A percentile compares a stretch with the other conserved stretches of the same genome.
Conservation (phyloP, 2,329 filamentous ascomycete species). For the Plenodomus lindquistii region DNA sequence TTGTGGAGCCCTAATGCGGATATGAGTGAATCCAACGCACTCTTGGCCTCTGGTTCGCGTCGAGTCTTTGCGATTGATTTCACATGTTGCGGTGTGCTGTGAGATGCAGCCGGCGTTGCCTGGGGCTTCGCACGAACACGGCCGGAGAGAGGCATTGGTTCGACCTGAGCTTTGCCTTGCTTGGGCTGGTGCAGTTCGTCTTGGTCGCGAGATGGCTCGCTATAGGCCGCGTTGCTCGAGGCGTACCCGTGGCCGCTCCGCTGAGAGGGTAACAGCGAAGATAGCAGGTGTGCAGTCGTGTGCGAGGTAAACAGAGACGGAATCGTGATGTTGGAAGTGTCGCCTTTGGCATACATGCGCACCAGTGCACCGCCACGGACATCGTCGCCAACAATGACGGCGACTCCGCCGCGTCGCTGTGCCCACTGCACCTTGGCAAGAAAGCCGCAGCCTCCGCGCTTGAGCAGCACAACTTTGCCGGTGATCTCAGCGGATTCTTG, state of each 20-base stretch:
- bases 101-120: background rate
- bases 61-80: constrained; percentile 11
- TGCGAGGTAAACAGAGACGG: constrained; percentile 93
- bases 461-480: constrained; percentile 89
- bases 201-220: constrained; percentile 1
- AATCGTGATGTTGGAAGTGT: constrained; percentile 93
- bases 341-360: constrained; percentile 97
- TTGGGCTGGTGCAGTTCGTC: background rate
- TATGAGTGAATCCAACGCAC: constrained; percentile 54
- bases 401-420: constrained; percentile 84
- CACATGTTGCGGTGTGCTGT: background rate
- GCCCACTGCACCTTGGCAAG: constrained; percentile 97
- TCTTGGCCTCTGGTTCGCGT: constrained; percentile 18
- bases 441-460: constrained; percentile 92
- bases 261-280: constrained; percentile 71
- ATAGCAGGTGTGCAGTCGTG: constrained; percentile 90
- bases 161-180: background rate
- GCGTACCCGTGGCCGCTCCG: background rate
- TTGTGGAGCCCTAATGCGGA: constrained; percentile 48
- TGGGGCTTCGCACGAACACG: background rate
- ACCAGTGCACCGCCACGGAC: constrained; percentile 85
- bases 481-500: constrained; percentile 91
- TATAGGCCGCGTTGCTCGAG: constrained; percentile 6
- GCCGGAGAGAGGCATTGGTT: background rate
- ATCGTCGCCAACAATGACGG: constrained; percentile 92